Evolutionary conservation across 1,284 basidiomycete genomes (phyloP), one percentile per base, ranked within the genome.

Genomic region (Cutaneotrichosporon cavernicola): DNA sequence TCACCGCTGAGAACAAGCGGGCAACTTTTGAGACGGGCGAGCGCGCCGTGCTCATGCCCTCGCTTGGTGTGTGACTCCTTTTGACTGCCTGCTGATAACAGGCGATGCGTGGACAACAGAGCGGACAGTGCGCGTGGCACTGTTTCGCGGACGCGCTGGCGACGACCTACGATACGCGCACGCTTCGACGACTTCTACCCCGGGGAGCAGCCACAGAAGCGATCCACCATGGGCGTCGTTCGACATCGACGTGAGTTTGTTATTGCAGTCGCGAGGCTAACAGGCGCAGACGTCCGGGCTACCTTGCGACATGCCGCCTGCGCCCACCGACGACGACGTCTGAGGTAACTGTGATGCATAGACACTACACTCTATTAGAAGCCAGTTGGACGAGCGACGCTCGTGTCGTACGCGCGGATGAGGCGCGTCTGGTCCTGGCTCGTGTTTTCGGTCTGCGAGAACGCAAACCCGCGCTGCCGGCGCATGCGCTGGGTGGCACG

Each of bases 401-500:
- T 90, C 46, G 92, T 96, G 79, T 95, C 92, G 77, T 96, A 95
- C 36, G 92, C 91, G 66, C 92, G 83, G 72, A 95, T 95, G 68
- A 95, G 82, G 69, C 88, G 85, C 62, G 90, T 87, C 80, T 95
- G 92, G 79, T 94, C 92, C 78, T 93, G 91, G 43, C 87, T 86
- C 32, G 84, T 84, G 69, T 88, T 89, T 80, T 96, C 92, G 14
- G 92, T 95, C 80, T 97, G 94, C 75, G 90, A 92, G 84, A 98
- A 98, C 1, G 95, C 94, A 76, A 97, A 97, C 1, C 94, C 94
- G 64, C 95, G 87, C 73, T 92, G 96, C 65, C 90, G 86, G 22
- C 94, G 88, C 90, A 97, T 92, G 50, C 94, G 88, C 76, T 97
- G 95, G 1, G 93, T 91, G 0, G 94, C 95, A 38, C 95, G 88